Conservation (phyloP, 371 early-diverging fungal species). For the Apophysomyces variabilis region DNA sequence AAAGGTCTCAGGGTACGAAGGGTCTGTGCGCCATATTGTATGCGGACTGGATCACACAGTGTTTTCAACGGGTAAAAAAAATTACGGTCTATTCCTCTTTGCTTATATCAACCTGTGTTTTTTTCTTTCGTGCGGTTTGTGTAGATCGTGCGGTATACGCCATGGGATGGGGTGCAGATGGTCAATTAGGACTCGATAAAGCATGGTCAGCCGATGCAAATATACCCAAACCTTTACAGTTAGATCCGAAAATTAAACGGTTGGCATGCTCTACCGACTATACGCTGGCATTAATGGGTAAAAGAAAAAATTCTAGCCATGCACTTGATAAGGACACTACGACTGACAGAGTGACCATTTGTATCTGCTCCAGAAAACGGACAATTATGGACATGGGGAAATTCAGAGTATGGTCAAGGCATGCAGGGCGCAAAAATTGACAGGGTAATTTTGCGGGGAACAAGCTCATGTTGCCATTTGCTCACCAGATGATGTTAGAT, state of each 20-base stretch:
- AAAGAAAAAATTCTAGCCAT: background rate
- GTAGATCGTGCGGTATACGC: constrained; percentile 52
- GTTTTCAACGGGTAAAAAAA: constrained; percentile 56
- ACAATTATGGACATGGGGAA: constrained; percentile 78
- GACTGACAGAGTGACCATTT: background rate
- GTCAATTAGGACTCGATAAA: constrained; percentile 73
- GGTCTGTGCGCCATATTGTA: constrained; percentile 55
- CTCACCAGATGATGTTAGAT: constrained; percentile 44
- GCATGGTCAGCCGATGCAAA: constrained; percentile 46
- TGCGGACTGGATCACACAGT: constrained; percentile 81
- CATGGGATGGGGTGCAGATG: constrained; percentile 87
- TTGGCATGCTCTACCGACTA: constrained; percentile 75
- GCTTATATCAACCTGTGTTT: background rate
- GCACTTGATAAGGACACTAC: background rate
- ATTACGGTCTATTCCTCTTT: background rate
- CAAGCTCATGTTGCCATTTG: background rate
- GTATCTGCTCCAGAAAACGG: constrained; percentile 38
- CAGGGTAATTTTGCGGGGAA: constrained; percentile 47
- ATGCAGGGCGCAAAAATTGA: constrained; percentile 74
- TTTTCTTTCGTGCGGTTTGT: background rate
- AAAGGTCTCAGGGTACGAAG: constrained; percentile 23
- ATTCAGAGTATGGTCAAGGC: constrained; percentile 84
- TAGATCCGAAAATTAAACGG: constrained; percentile 43
- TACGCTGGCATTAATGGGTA: constrained; percentile 61
- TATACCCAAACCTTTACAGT: constrained; percentile 49